phyloP scores from a whole-genome alignment of 495 filamentous ascomycete species.

The Haplographium delicatum region DNA sequence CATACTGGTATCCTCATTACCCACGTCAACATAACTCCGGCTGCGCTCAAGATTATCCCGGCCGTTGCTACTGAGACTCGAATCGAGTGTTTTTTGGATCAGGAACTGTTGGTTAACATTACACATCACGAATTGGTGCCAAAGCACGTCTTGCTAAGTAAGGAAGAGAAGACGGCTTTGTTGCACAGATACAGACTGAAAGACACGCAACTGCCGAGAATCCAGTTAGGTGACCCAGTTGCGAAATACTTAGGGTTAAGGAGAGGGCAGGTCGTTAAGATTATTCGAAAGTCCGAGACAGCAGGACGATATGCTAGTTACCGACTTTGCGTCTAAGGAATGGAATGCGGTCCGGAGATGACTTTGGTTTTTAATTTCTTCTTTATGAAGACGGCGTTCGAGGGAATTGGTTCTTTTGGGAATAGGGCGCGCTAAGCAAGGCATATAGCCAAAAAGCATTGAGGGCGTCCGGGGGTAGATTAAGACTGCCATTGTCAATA shows the following conservation, averaged over 20 bases:
- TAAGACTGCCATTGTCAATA: too few relatives aligned
- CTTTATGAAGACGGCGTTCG: too few relatives aligned
- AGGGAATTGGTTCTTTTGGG: neutral
- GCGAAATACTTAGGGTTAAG: constrained; percentile 87
- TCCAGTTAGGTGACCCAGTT: constrained; percentile 86
- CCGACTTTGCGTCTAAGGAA: constrained; percentile 44
- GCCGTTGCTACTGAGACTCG: constrained; percentile 61
- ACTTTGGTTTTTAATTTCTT: neutral
- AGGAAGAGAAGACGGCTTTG: constrained; percentile 79
- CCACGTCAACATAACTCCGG: constrained; percentile 69
- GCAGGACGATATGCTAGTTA: constrained; percentile 77
- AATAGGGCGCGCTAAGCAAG: too few relatives aligned
- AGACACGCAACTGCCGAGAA: constrained; percentile 93
- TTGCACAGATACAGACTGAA: constrained; percentile 88
- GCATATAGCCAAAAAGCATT: too few relatives aligned
- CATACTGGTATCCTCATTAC: constrained; percentile 87
- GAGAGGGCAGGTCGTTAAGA: constrained; percentile 96
- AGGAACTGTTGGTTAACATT: constrained; percentile 95
- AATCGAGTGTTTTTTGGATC: constrained; percentile 92
- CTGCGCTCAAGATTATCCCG: constrained; percentile 79
- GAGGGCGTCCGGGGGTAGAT: too few relatives aligned
- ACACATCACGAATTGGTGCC: constrained; percentile 96
- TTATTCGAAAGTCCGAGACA: constrained; percentile 78
- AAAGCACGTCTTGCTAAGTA: constrained; percentile 82
- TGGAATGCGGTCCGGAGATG: neutral